Evolutionary conservation across 1,284 basidiomycete genomes (phyloP).

Genomic region (Golubevia sp.): DNA sequence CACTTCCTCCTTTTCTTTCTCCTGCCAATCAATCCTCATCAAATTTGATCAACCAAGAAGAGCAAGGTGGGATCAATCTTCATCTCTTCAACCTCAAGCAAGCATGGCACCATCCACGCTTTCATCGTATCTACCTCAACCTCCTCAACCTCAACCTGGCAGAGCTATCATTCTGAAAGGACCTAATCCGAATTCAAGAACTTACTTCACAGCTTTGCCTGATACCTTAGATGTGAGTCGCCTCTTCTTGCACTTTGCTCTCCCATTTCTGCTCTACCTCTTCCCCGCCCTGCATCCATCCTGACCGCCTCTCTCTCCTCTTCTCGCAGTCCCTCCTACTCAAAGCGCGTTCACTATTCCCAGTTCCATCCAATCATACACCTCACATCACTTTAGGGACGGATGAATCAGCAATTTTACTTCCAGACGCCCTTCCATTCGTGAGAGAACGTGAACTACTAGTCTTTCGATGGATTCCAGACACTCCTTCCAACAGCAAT

Average conservation of each 20-base stretch:
- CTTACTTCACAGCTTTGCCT: conserved; percentile 45
- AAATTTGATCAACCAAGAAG: no score
- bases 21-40: no score
- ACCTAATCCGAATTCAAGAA: conserved; percentile 42
- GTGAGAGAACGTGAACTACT: conserved; percentile 50
- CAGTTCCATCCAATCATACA: conserved; percentile 41
- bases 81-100: no score
- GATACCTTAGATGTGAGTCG: conserved; percentile 26
- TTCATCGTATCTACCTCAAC: no score
- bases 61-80: no score
- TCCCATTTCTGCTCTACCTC: background rate
- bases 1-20: no score
- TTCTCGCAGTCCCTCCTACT: conserved; percentile 25
- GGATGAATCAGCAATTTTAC: conserved; percentile 39
- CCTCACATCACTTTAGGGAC: conserved; percentile 43
- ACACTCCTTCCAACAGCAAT: conserved; percentile 24
- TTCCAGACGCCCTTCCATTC: conserved; percentile 47
- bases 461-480: conserved; percentile 45
- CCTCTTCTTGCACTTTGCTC: background rate
- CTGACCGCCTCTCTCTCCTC: background rate
- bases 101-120: no score
- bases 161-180: conserved; percentile 49
- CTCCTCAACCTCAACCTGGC: conserved; percentile 9
- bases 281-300: background rate
- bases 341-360: conserved; percentile 44